phyloP scores from a whole-genome alignment of 345 rosid species.

The Odontarrhena argentea region DNA sequence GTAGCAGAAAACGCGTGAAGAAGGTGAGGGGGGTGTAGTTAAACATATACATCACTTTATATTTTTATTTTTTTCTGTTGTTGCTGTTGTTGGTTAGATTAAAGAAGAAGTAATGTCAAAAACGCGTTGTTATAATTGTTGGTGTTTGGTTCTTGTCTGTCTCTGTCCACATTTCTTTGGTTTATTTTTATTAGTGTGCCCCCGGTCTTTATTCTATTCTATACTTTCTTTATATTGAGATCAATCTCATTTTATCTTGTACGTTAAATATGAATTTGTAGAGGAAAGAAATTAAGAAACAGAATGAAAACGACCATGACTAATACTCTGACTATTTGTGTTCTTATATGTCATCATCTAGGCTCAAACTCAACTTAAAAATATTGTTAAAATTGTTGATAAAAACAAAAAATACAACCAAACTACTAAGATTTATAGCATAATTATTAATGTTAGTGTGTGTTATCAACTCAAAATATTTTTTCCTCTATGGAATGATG shows the following conservation, averaged over 20 bases:
- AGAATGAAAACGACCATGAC: too few relatives aligned
- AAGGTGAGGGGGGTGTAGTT: constrained; percentile 34
- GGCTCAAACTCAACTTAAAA: too few relatives aligned
- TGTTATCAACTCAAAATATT: too few relatives aligned
- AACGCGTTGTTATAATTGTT: constrained; percentile 45
- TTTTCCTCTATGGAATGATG: too few relatives aligned
- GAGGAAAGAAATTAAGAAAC: too few relatives aligned
- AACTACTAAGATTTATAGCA: too few relatives aligned
- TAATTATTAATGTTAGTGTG: too few relatives aligned
- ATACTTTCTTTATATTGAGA: neutral
- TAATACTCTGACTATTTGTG: too few relatives aligned
- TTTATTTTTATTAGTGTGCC: neutral
- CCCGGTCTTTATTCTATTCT: constrained; percentile 27
- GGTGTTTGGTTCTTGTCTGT: constrained; percentile 32
- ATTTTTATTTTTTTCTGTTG: too few relatives aligned
- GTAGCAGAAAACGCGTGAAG: constrained; percentile 44
- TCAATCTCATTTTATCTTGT: neutral
- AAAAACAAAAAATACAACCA: too few relatives aligned
- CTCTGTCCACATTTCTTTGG: constrained; percentile 27
- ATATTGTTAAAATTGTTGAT: too few relatives aligned
- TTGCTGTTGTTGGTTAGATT: neutral
- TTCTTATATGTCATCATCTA: too few relatives aligned
- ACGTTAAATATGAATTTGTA: neutral
- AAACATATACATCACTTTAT: constrained; percentile 32
- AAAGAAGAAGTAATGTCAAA: constrained; percentile 39